Conservation (phyloP, 192 early-diverging fungal genomes). For the Coemansia furcata region DNA sequence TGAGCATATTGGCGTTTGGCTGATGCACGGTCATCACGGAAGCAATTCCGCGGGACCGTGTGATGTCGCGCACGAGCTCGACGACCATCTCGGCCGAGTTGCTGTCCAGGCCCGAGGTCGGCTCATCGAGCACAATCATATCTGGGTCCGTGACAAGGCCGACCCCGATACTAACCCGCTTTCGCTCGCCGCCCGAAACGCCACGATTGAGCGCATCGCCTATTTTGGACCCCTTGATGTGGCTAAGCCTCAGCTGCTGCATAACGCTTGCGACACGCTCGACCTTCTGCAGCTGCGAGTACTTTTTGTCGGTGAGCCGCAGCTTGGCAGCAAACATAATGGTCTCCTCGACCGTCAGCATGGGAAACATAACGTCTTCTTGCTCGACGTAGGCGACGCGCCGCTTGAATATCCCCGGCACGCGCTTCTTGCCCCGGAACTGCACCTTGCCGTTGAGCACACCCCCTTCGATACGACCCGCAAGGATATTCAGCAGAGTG, state of each 20-base stretch:
- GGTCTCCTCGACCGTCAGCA: slow-evolving; percentile 88
- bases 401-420: slow-evolving; percentile 65
- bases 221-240: slow-evolving; percentile 78
- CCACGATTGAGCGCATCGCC: slow-evolving; percentile 70
- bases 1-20: slow-evolving; percentile 88
- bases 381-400: slow-evolving; percentile 86
- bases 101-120: slow-evolving; percentile 82
- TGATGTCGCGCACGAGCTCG: slow-evolving; percentile 80
- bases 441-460: slow-evolving; percentile 70
- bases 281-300: slow-evolving; percentile 58
- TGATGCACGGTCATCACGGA: slow-evolving; percentile 95
- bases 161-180: slow-evolving; percentile 90
- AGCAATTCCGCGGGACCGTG: slow-evolving; percentile 71
- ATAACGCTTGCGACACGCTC: slow-evolving; percentile 77
- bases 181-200: slow-evolving; percentile 90
- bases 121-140: slow-evolving; percentile 89
- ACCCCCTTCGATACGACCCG: slow-evolving; percentile 68
- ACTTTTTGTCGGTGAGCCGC: slow-evolving; percentile 72
- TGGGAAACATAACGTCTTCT: slow-evolving; percentile 83
- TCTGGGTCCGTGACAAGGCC: slow-evolving; percentile 89
- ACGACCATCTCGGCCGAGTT: slow-evolving; percentile 95
- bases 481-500: slow-evolving; percentile 86
- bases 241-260: slow-evolving; percentile 80
- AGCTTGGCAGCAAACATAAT: slow-evolving; percentile 86
- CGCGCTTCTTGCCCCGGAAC: slow-evolving; percentile 71